Conservation (phyloP, 2,329 filamentous ascomycete genomes). For the Basipetospora chlamydospora region DNA sequence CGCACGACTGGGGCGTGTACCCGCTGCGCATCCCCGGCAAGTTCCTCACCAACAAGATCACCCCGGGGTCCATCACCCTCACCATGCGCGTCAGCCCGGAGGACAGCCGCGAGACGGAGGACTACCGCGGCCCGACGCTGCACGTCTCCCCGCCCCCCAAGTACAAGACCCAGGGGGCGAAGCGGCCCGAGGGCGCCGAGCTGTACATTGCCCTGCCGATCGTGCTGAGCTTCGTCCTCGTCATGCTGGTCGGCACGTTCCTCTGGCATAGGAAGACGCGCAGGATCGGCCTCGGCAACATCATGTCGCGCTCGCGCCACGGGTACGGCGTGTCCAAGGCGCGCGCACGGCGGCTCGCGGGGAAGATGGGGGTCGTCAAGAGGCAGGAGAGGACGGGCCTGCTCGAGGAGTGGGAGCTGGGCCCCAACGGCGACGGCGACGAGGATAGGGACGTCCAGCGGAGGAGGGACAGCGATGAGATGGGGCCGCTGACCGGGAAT, state of each 20-base stretch:
- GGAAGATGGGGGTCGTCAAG: constrained; percentile 7
- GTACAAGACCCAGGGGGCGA: constrained; percentile 16
- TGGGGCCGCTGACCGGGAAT: no score
- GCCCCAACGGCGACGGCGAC: not conserved
- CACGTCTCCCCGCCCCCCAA: constrained; percentile 22
- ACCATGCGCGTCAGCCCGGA: constrained; percentile 24
- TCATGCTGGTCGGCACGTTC: constrained; percentile 39
- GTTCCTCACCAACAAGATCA: constrained; percentile 21
- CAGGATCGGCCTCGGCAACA: constrained; percentile 32
- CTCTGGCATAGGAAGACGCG: constrained; percentile 40
- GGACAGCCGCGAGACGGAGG: constrained; percentile 14
- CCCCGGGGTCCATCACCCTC: constrained; percentile 32
- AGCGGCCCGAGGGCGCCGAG: constrained; percentile 22
- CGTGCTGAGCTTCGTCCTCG: constrained; percentile 29
- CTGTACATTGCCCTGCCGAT: constrained; percentile 39
- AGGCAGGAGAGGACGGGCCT: constrained; percentile 8
- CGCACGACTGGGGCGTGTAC: constrained; percentile 31
- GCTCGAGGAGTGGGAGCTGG: constrained; percentile 3
- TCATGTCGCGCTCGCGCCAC: constrained; percentile 31
- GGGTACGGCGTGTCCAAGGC: constrained; percentile 29
- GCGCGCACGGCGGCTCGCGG: constrained; percentile 19
- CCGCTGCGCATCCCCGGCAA: constrained; percentile 25
- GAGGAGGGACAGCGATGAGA: constrained; percentile 23
- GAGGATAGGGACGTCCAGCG: not conserved
- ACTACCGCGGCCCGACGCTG: constrained; percentile 26